phyloP scores from a whole-genome alignment of 352 stramenopile species.

The Phytophthora colocasiae region DNA sequence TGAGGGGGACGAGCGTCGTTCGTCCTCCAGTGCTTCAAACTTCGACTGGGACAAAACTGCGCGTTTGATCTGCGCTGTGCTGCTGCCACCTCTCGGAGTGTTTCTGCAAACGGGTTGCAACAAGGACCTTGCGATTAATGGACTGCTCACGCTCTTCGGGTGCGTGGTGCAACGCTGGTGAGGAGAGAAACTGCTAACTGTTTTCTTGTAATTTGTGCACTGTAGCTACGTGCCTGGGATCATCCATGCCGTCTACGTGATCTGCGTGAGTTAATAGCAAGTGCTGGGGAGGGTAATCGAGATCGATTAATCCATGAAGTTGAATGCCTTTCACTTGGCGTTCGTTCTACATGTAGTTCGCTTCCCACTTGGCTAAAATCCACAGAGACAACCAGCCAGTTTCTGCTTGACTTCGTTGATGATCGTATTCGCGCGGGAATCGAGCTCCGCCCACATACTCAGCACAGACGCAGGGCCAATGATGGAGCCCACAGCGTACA shows the following conservation, averaged over 20 bases:
- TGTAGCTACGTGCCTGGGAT: conserved; percentile 64
- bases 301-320: no score
- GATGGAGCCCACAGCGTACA: conserved; percentile 57
- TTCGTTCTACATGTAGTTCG: neutral
- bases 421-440: conserved; percentile 49
- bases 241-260: conserved; percentile 66
- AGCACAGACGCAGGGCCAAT: conserved; percentile 46
- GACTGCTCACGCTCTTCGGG: conserved; percentile 67
- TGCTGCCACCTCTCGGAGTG: conserved; percentile 60
- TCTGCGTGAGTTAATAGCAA: conserved; percentile 35
- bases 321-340: no score
- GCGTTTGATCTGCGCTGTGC: conserved; percentile 53
- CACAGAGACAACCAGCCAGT: conserved; percentile 66
- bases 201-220: neutral
- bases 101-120: conserved; percentile 63
- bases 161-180: conserved; percentile 22
- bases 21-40: conserved; percentile 19
- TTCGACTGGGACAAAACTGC: conserved; percentile 56
- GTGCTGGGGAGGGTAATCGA: no score
- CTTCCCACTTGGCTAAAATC: conserved; percentile 48
- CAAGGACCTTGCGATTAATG: conserved; percentile 74
- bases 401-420: conserved; percentile 63
- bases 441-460: conserved; percentile 65
- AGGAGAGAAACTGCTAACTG: conserved; percentile 3
- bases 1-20: conserved; percentile 31